Evolutionary conservation across 2,329 filamentous ascomycete genomes (phyloP).

Genomic region (Paraphoma chrysanthemicola): DNA sequence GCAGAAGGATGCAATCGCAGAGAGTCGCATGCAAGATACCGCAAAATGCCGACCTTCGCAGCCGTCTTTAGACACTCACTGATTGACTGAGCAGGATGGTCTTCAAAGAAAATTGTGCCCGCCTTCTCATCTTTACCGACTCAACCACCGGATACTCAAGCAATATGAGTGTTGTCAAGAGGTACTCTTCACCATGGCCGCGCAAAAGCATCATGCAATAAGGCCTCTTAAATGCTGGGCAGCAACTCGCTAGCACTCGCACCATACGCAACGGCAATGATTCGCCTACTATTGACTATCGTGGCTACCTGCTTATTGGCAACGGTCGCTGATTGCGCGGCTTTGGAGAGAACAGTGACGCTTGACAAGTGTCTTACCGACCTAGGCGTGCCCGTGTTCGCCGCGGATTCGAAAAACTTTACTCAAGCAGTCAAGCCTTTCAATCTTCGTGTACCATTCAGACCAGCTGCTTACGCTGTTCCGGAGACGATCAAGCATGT

Average conservation of each 20-base stretch:
- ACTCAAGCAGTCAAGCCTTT: conserved; percentile 36
- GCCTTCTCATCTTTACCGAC: neutral
- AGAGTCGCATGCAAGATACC: neutral
- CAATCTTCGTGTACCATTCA: conserved; percentile 39
- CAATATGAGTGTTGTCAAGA: neutral
- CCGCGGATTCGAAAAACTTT: conserved; percentile 32
- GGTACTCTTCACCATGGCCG: neutral
- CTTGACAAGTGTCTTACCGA: conserved; percentile 28
- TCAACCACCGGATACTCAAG: neutral
- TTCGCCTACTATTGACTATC: neutral
- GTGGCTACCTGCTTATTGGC: neutral
- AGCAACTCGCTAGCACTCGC: neutral
- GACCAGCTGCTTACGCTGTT: conserved; percentile 62
- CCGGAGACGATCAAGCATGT: conserved; percentile 61
- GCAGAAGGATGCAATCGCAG: neutral
- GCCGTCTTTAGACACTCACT: neutral
- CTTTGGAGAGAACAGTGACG: neutral
- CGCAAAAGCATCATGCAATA: neutral
- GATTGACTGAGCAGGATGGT: neutral
- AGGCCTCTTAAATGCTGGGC: neutral
- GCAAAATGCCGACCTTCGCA: neutral
- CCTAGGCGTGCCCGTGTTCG: conserved; percentile 22
- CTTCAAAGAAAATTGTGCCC: neutral
- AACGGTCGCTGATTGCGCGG: neutral
- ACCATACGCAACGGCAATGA: neutral